A percentile compares a stretch with the other conserved stretches of the same genome.
These are phyloP conservation scores for Diaporthe velutina DNA, from an alignment of 2,329 filamentous ascomycete genomes.

Conservation along the genomic window DNA sequence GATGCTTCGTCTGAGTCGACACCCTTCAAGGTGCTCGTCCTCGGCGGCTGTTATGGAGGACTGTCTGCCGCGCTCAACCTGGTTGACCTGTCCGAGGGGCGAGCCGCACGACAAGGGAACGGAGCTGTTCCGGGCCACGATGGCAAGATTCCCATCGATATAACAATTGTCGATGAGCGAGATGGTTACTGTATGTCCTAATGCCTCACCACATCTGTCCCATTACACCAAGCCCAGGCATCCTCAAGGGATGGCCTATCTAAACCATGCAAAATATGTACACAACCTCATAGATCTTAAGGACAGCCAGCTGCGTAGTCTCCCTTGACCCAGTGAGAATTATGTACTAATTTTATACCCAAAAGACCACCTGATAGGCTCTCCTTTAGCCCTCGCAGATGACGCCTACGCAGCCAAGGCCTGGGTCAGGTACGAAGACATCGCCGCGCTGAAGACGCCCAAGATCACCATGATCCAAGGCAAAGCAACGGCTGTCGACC, in stretches of 20 bases:
- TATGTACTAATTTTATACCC: not conserved
- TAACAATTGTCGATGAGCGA: constrained; percentile 83
- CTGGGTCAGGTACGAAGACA: constrained; percentile 78
- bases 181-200: constrained; percentile 80
- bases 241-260: accelerated
- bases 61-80: constrained; percentile 76
- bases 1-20: not conserved
- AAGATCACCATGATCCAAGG: constrained; percentile 76
- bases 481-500: constrained; percentile 71
- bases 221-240: not conserved
- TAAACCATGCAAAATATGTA: not conserved
- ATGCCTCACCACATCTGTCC: no score
- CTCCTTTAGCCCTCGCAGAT: constrained; percentile 78
- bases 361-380: constrained; percentile 80
- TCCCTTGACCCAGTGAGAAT: not conserved
- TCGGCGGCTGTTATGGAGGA: constrained; percentile 81
- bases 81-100: constrained; percentile 72
- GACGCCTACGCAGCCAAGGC: constrained; percentile 73
- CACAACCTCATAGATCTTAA: constrained; percentile 7
- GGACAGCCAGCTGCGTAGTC: no score
- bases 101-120: constrained; percentile 59
- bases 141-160: constrained; percentile 68
- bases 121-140: constrained; percentile 42
- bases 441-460: constrained; percentile 74
- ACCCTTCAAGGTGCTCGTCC: constrained; percentile 71